Percentiles rank a stretch among this genome's conserved stretches.
Evolutionary conservation across 768 basidiomycete species (phyloP).

Genomic region (Tephrocybe sp.): DNA sequence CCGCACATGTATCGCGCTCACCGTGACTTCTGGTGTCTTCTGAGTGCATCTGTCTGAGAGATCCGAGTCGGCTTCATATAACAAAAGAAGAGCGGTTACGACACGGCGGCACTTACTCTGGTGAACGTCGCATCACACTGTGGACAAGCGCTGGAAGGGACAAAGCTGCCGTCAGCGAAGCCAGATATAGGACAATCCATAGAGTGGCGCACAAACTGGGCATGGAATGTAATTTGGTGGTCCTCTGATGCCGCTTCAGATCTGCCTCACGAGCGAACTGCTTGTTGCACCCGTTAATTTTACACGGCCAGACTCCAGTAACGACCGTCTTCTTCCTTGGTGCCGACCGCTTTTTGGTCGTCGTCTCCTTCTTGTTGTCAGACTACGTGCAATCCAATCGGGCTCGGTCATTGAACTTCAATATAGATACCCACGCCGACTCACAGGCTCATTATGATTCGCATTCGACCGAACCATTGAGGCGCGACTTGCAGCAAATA

Average conservation of each 20-base stretch:
- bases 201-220: slow-evolving; percentile 61
- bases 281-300: slow-evolving; percentile 79
- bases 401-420: slow-evolving; percentile 16
- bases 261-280: slow-evolving; percentile 83
- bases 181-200: neutral
- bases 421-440: slow-evolving; percentile 13
- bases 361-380: slow-evolving; percentile 27
- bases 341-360: slow-evolving; percentile 21
- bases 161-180: slow-evolving; percentile 7
- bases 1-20: slow-evolving; percentile 21
- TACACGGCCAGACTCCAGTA: slow-evolving; percentile 73
- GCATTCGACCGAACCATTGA: slow-evolving; percentile 24
- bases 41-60: slow-evolving; percentile 68
- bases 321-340: slow-evolving; percentile 47
- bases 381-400: slow-evolving; percentile 18
- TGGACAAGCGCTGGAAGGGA: slow-evolving; percentile 61
- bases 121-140: slow-evolving; percentile 83
- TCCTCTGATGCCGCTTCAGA: slow-evolving; percentile 78
- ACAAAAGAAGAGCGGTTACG: slow-evolving; percentile 7
- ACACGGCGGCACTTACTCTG: slow-evolving; percentile 48
- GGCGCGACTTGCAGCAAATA: neutral
- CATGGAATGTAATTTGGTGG: slow-evolving; percentile 74
- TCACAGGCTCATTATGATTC: slow-evolving; percentile 27
- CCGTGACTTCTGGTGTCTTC: slow-evolving; percentile 81
- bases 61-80: slow-evolving; percentile 13